Evolutionary conservation across 257 asterid genomes (phyloP).

Genomic region (Solanum tarapatanum): DNA sequence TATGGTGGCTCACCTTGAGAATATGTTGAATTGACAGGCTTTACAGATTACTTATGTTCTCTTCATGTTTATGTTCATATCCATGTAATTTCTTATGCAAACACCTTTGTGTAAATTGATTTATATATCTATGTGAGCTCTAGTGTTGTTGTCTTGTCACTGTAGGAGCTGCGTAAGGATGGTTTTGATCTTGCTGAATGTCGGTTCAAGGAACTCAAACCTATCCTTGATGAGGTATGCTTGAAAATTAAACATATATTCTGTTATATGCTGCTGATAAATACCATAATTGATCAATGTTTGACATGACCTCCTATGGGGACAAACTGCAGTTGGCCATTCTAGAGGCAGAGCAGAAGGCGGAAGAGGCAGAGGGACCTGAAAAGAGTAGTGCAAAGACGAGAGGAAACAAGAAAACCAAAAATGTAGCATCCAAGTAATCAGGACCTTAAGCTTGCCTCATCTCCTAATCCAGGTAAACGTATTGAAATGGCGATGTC

Average conservation of each 20-base stretch:
- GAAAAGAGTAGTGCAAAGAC: constrained; percentile 52
- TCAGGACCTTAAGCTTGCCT: background rate
- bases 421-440: constrained; percentile 38
- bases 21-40: background rate
- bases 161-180: constrained; percentile 89
- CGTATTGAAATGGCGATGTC: background rate
- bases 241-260: background rate
- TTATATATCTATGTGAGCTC: background rate
- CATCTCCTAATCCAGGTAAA: background rate
- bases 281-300: background rate
- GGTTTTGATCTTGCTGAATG: constrained; percentile 92
- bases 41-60: background rate
- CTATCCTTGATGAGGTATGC: constrained; percentile 86
- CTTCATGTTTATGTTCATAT: background rate
- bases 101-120: background rate
- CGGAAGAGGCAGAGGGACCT: constrained; percentile 74
- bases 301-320: background rate
- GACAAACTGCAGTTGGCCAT: constrained; percentile 52
- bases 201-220: constrained; percentile 93
- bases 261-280: background rate
- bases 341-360: constrained; percentile 90
- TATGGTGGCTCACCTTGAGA: background rate
- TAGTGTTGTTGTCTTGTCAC: background rate
- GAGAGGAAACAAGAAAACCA: constrained; percentile 53
- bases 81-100: background rate